Evolutionary conservation across 495 filamentous ascomycete species (phyloP).

Genomic region (Penicillium cosmopolitanum): DNA sequence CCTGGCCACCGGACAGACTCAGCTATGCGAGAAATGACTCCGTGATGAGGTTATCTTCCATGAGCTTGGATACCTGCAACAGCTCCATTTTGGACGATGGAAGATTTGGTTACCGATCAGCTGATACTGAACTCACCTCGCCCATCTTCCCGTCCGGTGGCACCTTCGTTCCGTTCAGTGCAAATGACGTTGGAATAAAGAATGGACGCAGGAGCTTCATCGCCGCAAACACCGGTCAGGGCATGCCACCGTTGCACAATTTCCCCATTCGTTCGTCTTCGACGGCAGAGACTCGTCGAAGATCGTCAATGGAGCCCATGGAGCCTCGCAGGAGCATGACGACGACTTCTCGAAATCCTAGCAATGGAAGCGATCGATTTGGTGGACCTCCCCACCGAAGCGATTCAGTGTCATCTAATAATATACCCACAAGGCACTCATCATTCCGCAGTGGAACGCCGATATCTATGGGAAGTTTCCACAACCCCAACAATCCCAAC

Average conservation of each 20-base stretch:
- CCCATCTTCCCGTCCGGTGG: constrained; percentile 43
- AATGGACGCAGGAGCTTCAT: constrained; percentile 38
- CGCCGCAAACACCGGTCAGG: constrained; percentile 20
- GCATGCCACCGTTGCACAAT: constrained; percentile 31
- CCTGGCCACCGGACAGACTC: constrained; percentile 39
- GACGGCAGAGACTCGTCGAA: constrained; percentile 27
- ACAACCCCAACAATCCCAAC: constrained; percentile 4
- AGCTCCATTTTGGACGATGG: constrained; percentile 54
- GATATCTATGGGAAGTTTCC: constrained; percentile 10
- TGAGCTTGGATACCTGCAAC: constrained; percentile 52
- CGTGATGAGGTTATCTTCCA: constrained; percentile 42
- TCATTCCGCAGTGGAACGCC: constrained; percentile 24
- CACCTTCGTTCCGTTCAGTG: constrained; percentile 46
- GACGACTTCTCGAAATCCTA: constrained; percentile 33
- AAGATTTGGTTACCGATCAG: constrained; percentile 29
- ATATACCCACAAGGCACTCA: constrained; percentile 26
- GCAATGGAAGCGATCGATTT: constrained; percentile 29
- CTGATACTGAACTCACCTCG: constrained; percentile 37
- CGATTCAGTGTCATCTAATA: constrained; percentile 38
- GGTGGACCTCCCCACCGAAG: constrained; percentile 38
- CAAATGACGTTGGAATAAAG: constrained; percentile 47
- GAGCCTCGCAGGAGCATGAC: constrained; percentile 48
- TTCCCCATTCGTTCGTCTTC: constrained; percentile 38
- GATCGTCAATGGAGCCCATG: constrained; percentile 25
- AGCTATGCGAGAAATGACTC: constrained; percentile 47